phyloP scores from a whole-genome alignment of 352 stramenopile species.

The Globisporangium nagaii region DNA sequence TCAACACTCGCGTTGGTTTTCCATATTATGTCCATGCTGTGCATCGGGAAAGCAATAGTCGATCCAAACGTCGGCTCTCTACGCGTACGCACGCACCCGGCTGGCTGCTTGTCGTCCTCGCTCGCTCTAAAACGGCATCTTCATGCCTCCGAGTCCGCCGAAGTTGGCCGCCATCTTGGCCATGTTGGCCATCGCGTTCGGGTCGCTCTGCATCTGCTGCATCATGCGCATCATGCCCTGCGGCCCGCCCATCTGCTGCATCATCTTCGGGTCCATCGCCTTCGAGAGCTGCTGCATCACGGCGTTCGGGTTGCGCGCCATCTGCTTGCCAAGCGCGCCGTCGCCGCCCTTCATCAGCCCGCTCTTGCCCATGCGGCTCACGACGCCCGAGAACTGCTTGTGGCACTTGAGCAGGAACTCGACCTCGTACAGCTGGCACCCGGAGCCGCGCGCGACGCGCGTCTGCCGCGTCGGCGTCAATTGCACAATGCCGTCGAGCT shows the following conservation, averaged over 20 bases:
- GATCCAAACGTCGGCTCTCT: too few species aligned
- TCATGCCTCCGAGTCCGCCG: slow-evolving; percentile 47
- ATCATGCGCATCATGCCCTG: slow-evolving; percentile 92
- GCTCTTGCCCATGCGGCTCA: slow-evolving; percentile 97
- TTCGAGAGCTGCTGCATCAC: slow-evolving; percentile 97
- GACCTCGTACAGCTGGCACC: slow-evolving; percentile 81
- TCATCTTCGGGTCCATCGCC: slow-evolving; percentile 92
- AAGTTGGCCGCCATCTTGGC: slow-evolving; percentile 65
- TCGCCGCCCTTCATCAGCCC: slow-evolving; percentile 90
- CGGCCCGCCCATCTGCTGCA: slow-evolving; percentile 76
- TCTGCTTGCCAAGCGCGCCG: slow-evolving; percentile 88
- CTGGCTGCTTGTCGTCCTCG: neutral
- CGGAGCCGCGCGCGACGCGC: slow-evolving; percentile 90
- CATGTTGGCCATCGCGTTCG: slow-evolving; percentile 68
- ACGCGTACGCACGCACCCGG: neutral
- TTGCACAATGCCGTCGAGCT: slow-evolving; percentile 91
- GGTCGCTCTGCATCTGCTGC: slow-evolving; percentile 91
- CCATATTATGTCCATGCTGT: too few species aligned
- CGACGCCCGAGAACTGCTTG: slow-evolving; percentile 94
- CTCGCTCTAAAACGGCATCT: slow-evolving; percentile 60
- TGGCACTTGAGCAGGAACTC: slow-evolving; percentile 94
- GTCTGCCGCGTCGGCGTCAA: slow-evolving; percentile 63
- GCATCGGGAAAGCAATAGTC: too few species aligned
- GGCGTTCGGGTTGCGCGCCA: slow-evolving; percentile 94
- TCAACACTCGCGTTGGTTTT: too few species aligned